Evolutionary conservation across 306 rosid species (phyloP).

Genomic region (Ochetophila trinervis): DNA sequence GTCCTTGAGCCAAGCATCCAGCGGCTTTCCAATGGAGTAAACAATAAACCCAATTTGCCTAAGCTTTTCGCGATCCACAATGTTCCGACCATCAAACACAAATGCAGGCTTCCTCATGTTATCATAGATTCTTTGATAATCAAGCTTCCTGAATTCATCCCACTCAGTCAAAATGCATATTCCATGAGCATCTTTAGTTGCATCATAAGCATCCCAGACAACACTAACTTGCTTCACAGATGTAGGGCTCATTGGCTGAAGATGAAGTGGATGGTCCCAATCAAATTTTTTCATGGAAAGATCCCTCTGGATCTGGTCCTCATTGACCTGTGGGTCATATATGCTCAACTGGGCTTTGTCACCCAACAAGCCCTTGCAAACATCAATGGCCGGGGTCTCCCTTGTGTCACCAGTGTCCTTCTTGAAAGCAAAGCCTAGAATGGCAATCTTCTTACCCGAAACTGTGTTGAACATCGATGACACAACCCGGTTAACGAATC

Average conservation of each 20-base stretch:
- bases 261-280: constrained; percentile 87
- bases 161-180: constrained; percentile 74
- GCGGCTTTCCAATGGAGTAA: constrained; percentile 78
- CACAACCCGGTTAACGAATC: constrained; percentile 78
- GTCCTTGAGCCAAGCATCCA: constrained; percentile 87
- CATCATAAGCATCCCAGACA: constrained; percentile 66
- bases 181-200: constrained; percentile 73
- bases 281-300: constrained; percentile 80
- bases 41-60: constrained; percentile 82
- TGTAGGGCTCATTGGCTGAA: constrained; percentile 67
- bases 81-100: constrained; percentile 68
- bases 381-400: constrained; percentile 90
- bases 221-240: constrained; percentile 56
- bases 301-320: constrained; percentile 68
- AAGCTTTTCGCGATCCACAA: constrained; percentile 56
- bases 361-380: constrained; percentile 74
- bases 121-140: constrained; percentile 57
- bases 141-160: constrained; percentile 76
- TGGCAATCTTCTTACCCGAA: constrained; percentile 68
- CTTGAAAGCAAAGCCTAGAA: constrained; percentile 85
- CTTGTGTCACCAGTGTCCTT: constrained; percentile 89
- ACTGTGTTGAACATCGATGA: constrained; percentile 89
- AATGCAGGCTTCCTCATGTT: constrained; percentile 88
- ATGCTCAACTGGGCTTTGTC: constrained; percentile 79
- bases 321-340: constrained; percentile 74